A percentile compares a stretch with the other conserved stretches of the same genome.
phyloP scores from a whole-genome alignment of 2,329 filamentous ascomycete genomes.

The Calonectria leucothoes region DNA sequence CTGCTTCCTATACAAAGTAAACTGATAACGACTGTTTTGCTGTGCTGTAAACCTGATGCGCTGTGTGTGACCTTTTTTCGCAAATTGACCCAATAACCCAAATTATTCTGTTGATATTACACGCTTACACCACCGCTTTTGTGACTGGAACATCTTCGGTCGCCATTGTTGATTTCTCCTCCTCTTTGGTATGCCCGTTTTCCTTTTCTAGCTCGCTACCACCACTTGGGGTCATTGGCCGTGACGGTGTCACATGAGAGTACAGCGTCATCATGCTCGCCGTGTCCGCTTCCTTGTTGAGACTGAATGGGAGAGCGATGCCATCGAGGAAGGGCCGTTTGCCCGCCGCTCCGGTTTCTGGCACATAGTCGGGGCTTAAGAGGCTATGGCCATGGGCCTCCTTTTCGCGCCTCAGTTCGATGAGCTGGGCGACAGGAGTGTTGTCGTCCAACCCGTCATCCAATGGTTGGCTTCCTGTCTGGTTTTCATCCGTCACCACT shows the following conservation, averaged over 20 bases:
- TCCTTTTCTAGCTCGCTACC: conserved; percentile 5
- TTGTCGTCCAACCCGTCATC: conserved; percentile 46
- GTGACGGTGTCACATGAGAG: conserved; percentile 51
- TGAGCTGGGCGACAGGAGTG: conserved; percentile 56
- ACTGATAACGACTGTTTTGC: conserved; percentile 26
- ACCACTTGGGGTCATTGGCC: conserved; percentile 46
- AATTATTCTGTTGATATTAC: conserved; percentile 2
- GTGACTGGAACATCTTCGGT: conserved; percentile 54
- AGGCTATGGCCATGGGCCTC: conserved; percentile 55
- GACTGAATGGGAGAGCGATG: conserved; percentile 78
- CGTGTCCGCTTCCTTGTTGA: conserved; percentile 72
- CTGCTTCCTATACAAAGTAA: conserved; percentile 18
- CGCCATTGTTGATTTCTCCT: conserved; percentile 53
- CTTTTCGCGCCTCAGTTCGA: conserved; percentile 54
- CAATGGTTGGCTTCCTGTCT: conserved; percentile 48
- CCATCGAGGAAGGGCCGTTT: conserved; percentile 76
- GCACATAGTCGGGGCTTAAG: conserved; percentile 54
- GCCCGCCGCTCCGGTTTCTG: conserved; percentile 64
- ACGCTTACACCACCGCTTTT: conserved; percentile 31
- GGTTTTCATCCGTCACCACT: conserved; percentile 63
- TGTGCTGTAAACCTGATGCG: background rate
- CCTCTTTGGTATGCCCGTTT: conserved; percentile 17
- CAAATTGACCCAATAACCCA: conserved; percentile 28
- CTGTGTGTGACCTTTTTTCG: conserved; percentile 17
- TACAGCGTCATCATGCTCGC: conserved; percentile 78